A percentile compares a stretch with the other conserved stretches of the same genome.
These are phyloP conservation scores for Dactylellina leptospora DNA, from an alignment of 2,329 filamentous ascomycete species.

Conservation along the genomic window DNA sequence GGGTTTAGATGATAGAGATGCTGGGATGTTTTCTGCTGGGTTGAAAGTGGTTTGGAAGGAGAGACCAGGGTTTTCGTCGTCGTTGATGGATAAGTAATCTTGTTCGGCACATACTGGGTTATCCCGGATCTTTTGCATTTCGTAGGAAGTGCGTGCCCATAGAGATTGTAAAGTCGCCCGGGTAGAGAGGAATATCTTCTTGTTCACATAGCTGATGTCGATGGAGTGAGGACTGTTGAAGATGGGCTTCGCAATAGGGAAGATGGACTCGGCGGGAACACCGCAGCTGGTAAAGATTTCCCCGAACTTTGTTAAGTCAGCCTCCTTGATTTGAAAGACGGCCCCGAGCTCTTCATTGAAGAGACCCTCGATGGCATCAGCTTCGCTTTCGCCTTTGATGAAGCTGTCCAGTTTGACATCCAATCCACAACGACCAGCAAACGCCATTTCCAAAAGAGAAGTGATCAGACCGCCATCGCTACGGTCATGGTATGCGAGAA, in stretches of 20 bases:
- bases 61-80: conserved; percentile 81
- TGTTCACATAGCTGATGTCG: conserved; percentile 75
- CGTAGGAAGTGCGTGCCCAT: conserved; percentile 87
- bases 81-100: conserved; percentile 78
- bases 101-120: conserved; percentile 85
- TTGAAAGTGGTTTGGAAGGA: conserved; percentile 83
- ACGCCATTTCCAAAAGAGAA: conserved; percentile 96
- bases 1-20: conserved; percentile 69
- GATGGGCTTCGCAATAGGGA: conserved; percentile 68
- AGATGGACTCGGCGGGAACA: conserved; percentile 74
- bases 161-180: conserved; percentile 81
- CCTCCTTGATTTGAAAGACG: conserved; percentile 90
- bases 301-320: conserved; percentile 84
- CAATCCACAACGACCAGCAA: conserved; percentile 88
- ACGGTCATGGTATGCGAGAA: conserved; percentile 92
- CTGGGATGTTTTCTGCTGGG: conserved; percentile 64
- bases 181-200: conserved; percentile 73
- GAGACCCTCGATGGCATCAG: conserved; percentile 76
- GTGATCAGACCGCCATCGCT: conserved; percentile 93
- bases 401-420: conserved; percentile 81
- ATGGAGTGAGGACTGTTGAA: conserved; percentile 69
- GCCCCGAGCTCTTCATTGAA: conserved; percentile 98
- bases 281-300: conserved; percentile 87
- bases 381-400: conserved; percentile 69
- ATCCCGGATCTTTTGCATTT: conserved; percentile 90